Conservation (phyloP, 306 rosid genomes). For the Heteromeles arbutifolia region DNA sequence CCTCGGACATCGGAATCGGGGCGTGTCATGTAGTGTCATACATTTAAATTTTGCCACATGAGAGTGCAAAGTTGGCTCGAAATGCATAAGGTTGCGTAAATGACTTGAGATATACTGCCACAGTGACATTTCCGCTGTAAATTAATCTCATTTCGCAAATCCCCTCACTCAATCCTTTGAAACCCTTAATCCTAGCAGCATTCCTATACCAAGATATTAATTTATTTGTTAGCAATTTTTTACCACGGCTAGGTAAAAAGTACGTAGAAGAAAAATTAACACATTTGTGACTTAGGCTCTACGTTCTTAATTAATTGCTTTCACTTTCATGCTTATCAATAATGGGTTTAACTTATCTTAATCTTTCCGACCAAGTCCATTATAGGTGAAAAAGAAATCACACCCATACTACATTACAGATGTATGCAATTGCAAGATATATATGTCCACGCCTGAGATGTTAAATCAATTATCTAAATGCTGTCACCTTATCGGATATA, state of each 20-base stretch:
- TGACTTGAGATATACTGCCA: too few species aligned
- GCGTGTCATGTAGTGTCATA: too few species aligned
- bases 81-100: too few species aligned
- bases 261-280: background rate
- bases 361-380: slow-evolving; percentile 3
- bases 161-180: background rate
- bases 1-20: too few species aligned
- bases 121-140: too few species aligned
- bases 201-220: background rate
- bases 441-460: too few species aligned
- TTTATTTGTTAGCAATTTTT: background rate
- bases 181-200: background rate
- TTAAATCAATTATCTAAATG: too few species aligned
- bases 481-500: background rate
- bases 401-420: background rate
- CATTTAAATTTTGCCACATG: too few species aligned
- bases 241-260: background rate
- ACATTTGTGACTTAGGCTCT: background rate
- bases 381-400: background rate
- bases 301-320: background rate
- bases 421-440: too few species aligned
- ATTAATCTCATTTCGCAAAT: too few species aligned
- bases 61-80: background rate
- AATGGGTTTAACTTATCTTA: background rate
- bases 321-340: slow-evolving; percentile 16